These are phyloP conservation scores for Blastomyces silverae DNA, from an alignment of 2,329 filamentous ascomycete genomes.

Conservation along the genomic window DNA sequence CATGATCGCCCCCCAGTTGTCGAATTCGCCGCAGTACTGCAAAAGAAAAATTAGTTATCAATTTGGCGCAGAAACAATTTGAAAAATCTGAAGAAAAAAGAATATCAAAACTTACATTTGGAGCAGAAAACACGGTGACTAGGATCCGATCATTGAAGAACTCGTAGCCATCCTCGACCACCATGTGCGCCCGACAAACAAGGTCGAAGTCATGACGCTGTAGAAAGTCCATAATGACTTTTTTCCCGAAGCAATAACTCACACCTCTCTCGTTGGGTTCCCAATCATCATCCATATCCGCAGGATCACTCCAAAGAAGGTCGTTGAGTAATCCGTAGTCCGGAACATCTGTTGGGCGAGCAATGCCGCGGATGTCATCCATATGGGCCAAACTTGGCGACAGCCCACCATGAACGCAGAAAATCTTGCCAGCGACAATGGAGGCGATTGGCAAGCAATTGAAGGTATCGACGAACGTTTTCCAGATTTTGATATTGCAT, in stretches of 20 bases:
- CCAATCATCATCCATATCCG: constrained; percentile 97
- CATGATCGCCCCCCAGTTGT: constrained; percentile 99
- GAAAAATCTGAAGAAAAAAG: constrained; percentile 5
- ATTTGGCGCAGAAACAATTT: constrained; percentile 24
- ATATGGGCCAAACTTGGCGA: constrained; percentile 90
- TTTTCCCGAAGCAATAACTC: constrained; percentile 97
- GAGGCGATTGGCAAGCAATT: constrained; percentile 91
- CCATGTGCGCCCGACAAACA: constrained; percentile 97
- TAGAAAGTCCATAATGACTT: constrained; percentile 94
- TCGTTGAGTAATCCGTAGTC: constrained; percentile 96
- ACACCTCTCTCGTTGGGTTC: constrained; percentile 95
- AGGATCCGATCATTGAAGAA: constrained; percentile 94
- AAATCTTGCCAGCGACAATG: constrained; percentile 97
- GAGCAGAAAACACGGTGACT: constrained; percentile 95
- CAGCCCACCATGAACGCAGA: constrained; percentile 91
- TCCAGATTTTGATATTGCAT: constrained; percentile 97
- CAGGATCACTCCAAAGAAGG: constrained; percentile 92
- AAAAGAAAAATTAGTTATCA: constrained; percentile 14
- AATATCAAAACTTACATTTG: constrained; percentile 65
- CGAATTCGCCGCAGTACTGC: constrained; percentile 98
- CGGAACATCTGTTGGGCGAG: constrained; percentile 89
- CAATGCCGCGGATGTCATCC: constrained; percentile 97
- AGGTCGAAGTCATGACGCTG: constrained; percentile 93
- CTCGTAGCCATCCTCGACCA: constrained; percentile 97
- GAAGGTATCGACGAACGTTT: constrained; percentile 94